Conservation (phyloP, 371 early-diverging fungal species). For the Mucor sp. region DNA sequence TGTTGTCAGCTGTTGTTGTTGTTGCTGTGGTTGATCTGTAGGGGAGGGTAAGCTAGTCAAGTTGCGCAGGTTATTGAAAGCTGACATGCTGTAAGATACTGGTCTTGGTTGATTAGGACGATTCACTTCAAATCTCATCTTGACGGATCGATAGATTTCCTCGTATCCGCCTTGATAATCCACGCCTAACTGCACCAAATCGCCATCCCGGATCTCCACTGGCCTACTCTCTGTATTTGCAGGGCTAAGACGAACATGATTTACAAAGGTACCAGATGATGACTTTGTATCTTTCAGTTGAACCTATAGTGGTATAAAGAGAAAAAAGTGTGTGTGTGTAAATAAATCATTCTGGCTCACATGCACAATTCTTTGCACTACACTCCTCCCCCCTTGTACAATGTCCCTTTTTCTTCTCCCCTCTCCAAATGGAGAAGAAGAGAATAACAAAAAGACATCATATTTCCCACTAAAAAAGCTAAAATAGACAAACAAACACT, state of each 20-base stretch:
- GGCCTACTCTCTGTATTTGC: conserved; percentile 86
- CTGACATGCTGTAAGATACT: conserved; percentile 27
- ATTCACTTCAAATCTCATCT: conserved; percentile 81
- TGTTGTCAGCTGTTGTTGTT: conserved; percentile 10
- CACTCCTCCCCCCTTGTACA: conserved; percentile 3
- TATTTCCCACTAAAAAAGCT: not conserved
- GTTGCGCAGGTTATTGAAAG: conserved; percentile 33
- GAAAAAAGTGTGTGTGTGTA: not conserved
- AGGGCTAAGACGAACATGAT: conserved; percentile 87
- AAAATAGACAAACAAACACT: not conserved
- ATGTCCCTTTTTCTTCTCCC: not conserved
- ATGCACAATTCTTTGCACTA: conserved; percentile 13
- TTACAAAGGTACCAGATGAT: conserved; percentile 96
- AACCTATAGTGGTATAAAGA: conserved; percentile 3
- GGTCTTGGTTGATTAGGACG: conserved; percentile 37
- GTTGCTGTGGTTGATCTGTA: conserved; percentile 2
- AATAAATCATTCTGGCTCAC: conserved; percentile 7
- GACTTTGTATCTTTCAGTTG: conserved; percentile 77
- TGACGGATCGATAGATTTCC: conserved; percentile 77
- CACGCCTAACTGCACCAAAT: conserved; percentile 92
- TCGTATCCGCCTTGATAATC: conserved; percentile 92
- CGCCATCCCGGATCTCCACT: conserved; percentile 84
- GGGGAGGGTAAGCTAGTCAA: conserved; percentile 12
- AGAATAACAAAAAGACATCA: not conserved
- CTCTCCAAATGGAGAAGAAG: not conserved